Percentiles rank a stretch among this genome's conserved stretches.
Conservation (phyloP, 441 rosid genomes). For the Adansonia gregorii region DNA sequence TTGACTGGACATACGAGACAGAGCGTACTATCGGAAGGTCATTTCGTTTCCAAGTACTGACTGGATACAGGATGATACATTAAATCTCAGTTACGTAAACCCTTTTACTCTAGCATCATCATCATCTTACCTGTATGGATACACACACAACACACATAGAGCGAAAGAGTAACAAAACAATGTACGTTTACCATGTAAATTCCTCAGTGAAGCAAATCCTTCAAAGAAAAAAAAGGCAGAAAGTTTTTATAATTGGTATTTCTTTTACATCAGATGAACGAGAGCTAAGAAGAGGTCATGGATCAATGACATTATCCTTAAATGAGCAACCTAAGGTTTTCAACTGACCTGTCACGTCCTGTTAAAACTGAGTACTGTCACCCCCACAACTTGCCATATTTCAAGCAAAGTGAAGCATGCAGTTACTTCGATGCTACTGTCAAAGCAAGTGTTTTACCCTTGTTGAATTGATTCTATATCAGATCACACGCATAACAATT, state of each 20-base stretch:
- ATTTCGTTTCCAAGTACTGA: background rate
- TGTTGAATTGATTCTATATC: background rate
- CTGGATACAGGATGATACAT: constrained; percentile 15
- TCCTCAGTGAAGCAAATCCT: background rate
- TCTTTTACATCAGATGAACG: background rate
- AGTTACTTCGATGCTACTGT: background rate
- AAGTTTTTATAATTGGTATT: background rate
- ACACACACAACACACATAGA: background rate
- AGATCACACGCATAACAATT: background rate
- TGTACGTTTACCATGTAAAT: background rate
- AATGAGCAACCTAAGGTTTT: background rate
- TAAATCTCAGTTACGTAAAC: background rate
- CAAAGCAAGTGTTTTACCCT: background rate
- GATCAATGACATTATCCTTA: background rate
- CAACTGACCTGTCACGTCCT: background rate
- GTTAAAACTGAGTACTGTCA: background rate
- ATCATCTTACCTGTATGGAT: background rate
- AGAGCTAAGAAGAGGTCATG: background rate
- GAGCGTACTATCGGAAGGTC: background rate
- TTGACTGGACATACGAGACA: background rate
- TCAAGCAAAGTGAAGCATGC: background rate
- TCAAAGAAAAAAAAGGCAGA: background rate
- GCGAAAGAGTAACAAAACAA: background rate
- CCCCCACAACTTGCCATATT: background rate
- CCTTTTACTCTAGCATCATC: background rate